Evolutionary conservation across 192 early-diverging fungal species (phyloP).

Genomic region (Umbelopsis isabellina): DNA sequence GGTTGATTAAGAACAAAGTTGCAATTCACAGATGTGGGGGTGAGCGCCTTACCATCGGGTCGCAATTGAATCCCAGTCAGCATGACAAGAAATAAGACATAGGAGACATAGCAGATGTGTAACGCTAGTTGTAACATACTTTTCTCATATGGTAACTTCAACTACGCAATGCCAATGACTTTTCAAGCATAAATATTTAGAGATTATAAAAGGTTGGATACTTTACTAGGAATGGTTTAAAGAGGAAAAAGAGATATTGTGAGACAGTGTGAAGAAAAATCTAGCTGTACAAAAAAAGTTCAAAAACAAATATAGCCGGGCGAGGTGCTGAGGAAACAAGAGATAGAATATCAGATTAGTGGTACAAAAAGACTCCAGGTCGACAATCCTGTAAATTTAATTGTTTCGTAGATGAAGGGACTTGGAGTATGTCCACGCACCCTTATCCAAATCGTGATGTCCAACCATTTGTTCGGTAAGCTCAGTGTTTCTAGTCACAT

Average conservation of each 20-base stretch:
- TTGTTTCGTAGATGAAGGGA: constrained; percentile 33
- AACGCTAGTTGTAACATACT: no score
- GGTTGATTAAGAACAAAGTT: no score
- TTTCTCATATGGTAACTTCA: no score
- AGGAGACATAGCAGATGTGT: no score
- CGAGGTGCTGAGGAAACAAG: not conserved
- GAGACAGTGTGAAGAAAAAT: constrained; percentile 4
- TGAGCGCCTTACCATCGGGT: no score
- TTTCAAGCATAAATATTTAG: no score
- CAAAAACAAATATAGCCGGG: constrained; percentile 10
- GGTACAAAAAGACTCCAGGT: not conserved
- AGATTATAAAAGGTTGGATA: no score
- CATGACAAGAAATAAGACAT: no score
- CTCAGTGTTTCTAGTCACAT: constrained; percentile 15
- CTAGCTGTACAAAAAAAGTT: constrained; percentile 15
- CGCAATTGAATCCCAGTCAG: no score
- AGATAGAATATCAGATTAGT: constrained; percentile 14
- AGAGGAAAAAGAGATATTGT: not conserved
- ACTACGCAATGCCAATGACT: no score
- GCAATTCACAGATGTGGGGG: no score
- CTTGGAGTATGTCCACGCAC: constrained; percentile 38
- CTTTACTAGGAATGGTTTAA: not conserved
- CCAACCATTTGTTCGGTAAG: constrained; percentile 17
- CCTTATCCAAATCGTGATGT: constrained; percentile 31
- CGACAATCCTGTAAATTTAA: not conserved